Conservation (phyloP, 192 early-diverging fungal species). For the Powellomyces hirtus region DNA sequence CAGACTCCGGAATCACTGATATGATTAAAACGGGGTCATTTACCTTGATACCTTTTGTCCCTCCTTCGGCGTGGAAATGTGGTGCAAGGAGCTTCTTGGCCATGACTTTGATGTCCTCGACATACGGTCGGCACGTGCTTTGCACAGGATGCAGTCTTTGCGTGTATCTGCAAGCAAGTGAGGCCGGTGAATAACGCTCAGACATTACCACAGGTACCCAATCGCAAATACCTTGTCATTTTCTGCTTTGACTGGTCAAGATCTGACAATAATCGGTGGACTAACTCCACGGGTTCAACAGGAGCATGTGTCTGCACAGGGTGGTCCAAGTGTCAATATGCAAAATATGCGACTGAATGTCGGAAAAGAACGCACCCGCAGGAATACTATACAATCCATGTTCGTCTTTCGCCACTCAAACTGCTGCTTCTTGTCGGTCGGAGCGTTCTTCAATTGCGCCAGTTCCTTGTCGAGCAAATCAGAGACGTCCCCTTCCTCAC, state of each 20-base stretch:
- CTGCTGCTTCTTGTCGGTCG: conserved; percentile 9
- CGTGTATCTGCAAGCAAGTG: conserved; percentile 26
- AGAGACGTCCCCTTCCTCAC: conserved; percentile 18
- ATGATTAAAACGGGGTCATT: not conserved
- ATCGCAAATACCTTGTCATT: conserved; percentile 27
- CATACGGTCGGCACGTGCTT: conserved; percentile 26
- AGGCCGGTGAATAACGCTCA: no score
- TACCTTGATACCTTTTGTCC: conserved; percentile 2
- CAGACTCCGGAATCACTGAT: not conserved
- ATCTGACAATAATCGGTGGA: conserved; percentile 29
- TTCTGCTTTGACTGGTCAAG: conserved; percentile 34
- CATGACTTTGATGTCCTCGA: conserved; percentile 29
- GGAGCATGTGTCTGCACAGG: conserved; percentile 10
- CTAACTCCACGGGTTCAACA: conserved; percentile 35
- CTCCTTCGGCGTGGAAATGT: conserved; percentile 30
- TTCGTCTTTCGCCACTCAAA: conserved; percentile 37
- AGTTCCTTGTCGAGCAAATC: conserved; percentile 35
- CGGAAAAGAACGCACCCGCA: conserved; percentile 20
- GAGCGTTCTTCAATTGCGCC: conserved; percentile 4
- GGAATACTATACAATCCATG: conserved; percentile 44
- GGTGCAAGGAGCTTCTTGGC: conserved; percentile 19
- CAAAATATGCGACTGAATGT: not conserved
- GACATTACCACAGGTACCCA: no score
- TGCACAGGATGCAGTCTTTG: conserved; percentile 21
- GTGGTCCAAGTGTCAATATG: not conserved